Conservation (phyloP, 257 asterid genomes). For the Prunella vulgaris region DNA sequence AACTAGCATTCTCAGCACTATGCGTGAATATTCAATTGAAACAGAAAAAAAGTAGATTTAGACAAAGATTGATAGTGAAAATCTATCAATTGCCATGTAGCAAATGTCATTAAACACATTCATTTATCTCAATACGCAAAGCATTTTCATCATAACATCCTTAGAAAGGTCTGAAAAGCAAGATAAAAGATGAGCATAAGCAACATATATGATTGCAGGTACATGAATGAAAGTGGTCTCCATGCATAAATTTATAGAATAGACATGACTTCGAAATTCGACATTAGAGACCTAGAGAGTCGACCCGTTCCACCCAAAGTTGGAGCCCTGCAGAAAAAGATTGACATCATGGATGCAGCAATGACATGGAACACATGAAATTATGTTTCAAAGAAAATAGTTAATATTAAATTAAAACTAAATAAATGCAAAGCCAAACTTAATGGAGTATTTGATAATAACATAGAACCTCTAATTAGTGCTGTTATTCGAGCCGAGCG, state of each 20-base stretch:
- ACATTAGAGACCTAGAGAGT: conserved; percentile 53
- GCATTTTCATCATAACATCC: not conserved
- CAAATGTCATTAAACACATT: conserved; percentile 21
- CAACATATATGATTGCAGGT: conserved; percentile 10
- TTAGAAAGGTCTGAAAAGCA: not conserved
- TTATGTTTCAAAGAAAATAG: not conserved
- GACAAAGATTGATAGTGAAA: not conserved
- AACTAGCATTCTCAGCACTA: not conserved
- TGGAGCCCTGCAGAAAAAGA: conserved; percentile 57
- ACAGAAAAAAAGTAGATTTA: not conserved
- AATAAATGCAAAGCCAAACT: conserved; percentile 10
- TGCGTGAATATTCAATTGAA: no score
- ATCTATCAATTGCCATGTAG: not conserved
- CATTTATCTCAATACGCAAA: not conserved
- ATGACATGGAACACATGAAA: not conserved
- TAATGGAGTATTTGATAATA: not conserved
- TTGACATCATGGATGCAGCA: not conserved
- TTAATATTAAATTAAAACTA: not conserved
- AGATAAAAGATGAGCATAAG: not conserved
- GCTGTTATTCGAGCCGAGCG: no score
- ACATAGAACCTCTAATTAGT: conserved; percentile 13
- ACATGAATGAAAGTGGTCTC: not conserved
- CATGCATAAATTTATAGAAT: not conserved
- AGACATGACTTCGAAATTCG: not conserved
- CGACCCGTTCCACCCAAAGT: conserved; percentile 86